These are phyloP conservation scores for Alternaria rosae DNA, from an alignment of 2,329 filamentous ascomycete species.

Conservation along the genomic window DNA sequence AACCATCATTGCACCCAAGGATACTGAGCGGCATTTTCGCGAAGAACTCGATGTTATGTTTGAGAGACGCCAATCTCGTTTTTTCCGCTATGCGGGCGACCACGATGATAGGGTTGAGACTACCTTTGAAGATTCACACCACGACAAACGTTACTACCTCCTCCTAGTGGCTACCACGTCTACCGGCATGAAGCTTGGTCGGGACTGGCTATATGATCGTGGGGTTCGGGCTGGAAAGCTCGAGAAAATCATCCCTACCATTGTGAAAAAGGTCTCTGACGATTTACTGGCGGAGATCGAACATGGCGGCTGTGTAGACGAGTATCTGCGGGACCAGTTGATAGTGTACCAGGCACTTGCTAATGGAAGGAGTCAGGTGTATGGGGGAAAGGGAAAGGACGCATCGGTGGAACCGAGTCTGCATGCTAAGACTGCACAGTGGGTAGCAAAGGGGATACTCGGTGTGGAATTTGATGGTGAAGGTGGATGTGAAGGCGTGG, in stretches of 20 bases:
- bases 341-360: constrained; percentile 67
- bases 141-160: constrained; percentile 59
- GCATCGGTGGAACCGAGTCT: constrained; percentile 48
- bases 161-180: constrained; percentile 62
- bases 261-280: constrained; percentile 55
- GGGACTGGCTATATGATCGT: constrained; percentile 59
- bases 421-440: constrained; percentile 57
- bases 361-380: constrained; percentile 49
- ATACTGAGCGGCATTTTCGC: constrained; percentile 39
- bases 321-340: constrained; percentile 65
- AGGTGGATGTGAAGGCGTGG: constrained; percentile 49
- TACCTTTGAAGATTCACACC: constrained; percentile 53
- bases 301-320: constrained; percentile 60
- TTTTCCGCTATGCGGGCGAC: constrained; percentile 13
- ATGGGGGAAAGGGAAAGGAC: constrained; percentile 33
- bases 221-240: constrained; percentile 29
- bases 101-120: constrained; percentile 13
- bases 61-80: constrained; percentile 16
- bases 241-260: constrained; percentile 36
- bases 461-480: constrained; percentile 50
- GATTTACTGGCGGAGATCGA: constrained; percentile 57
- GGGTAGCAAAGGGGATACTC: constrained; percentile 52
- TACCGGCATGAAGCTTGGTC: constrained; percentile 58
- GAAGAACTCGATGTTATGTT: constrained; percentile 37
- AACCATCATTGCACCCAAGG: constrained; percentile 49